A percentile compares a stretch with the other conserved stretches of the same genome.
Evolutionary conservation across 208 protist genomes (phyloP).

Genomic region (Porcisia hertigi): DNA sequence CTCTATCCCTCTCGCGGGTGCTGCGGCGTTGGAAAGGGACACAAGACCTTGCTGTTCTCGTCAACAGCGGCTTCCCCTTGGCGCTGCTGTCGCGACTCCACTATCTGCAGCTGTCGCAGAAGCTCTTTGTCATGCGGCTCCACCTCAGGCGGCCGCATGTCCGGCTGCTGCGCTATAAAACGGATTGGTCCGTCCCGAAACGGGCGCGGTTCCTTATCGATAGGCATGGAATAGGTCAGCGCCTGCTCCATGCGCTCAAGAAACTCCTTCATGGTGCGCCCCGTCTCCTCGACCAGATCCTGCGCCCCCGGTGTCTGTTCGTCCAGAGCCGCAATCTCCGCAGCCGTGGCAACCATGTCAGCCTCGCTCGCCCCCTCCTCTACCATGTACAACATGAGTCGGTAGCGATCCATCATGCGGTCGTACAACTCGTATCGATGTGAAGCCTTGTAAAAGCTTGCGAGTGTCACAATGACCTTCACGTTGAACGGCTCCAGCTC

Average conservation of each 20-base stretch:
- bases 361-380: slow-evolving; percentile 53
- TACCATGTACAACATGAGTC: slow-evolving; percentile 57
- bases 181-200: slow-evolving; percentile 26
- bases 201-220: slow-evolving; percentile 53
- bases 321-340: slow-evolving; percentile 62
- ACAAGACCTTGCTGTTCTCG: not conserved
- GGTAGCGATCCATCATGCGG: slow-evolving; percentile 80
- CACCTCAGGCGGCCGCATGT: slow-evolving; percentile 22
- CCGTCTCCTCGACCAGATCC: slow-evolving; percentile 35
- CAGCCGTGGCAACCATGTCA: slow-evolving; percentile 52
- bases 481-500: slow-evolving; percentile 64
- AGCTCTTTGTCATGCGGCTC: slow-evolving; percentile 2
- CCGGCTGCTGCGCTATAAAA: slow-evolving; percentile 21
- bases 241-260: slow-evolving; percentile 52
- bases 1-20: not conserved
- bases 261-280: slow-evolving; percentile 36
- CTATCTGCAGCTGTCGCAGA: not conserved
- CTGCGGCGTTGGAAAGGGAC: not conserved
- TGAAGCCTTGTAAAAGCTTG: slow-evolving; percentile 76
- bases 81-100: slow-evolving; percentile 1
- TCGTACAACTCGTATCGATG: slow-evolving; percentile 52
- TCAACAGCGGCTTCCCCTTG: not conserved
- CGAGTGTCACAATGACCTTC: slow-evolving; percentile 51
- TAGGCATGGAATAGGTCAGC: slow-evolving; percentile 69
- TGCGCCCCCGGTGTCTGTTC: slow-evolving; percentile 26